These are phyloP conservation scores for Cryptococcus sp. DNA, from an alignment of 1,284 basidiomycete species.

Conservation along the genomic window DNA sequence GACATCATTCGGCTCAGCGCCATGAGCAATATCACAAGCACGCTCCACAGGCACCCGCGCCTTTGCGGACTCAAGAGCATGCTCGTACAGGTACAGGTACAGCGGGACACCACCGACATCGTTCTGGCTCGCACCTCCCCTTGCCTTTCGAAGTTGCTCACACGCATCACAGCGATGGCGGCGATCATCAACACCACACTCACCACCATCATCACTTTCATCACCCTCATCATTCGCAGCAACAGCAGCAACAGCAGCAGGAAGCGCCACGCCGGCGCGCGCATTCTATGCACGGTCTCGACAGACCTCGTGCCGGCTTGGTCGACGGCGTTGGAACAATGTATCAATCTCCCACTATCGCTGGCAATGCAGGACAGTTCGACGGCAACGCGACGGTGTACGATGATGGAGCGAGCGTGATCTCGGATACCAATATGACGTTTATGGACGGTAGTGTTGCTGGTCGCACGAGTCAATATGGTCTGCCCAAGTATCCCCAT, in stretches of 20 bases:
- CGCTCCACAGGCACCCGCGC: neutral
- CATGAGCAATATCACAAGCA: neutral
- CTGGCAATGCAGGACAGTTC: neutral
- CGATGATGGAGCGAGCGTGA: conserved; percentile 36
- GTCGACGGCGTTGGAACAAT: neutral
- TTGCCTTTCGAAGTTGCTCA: conserved; percentile 7
- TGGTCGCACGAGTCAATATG: conserved; percentile 61
- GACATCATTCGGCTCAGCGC: conserved; percentile 3
- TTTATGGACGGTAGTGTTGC: conserved; percentile 57
- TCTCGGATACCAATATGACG: conserved; percentile 31
- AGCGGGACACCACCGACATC: conserved; percentile 12
- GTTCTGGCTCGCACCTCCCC: conserved; percentile 13
- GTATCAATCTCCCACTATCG: neutral
- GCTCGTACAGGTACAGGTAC: too few species aligned
- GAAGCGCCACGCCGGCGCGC: conserved; percentile 6
- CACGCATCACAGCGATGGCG: neutral
- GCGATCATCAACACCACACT: too few species aligned
- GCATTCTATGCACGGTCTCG: conserved; percentile 17
- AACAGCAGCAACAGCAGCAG: too few species aligned
- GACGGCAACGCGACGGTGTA: conserved; percentile 16
- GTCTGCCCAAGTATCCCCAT: conserved; percentile 38
- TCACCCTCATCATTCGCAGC: too few species aligned
- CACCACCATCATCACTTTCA: too few species aligned
- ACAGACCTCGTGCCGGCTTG: conserved; percentile 1
- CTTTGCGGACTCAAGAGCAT: neutral